Evolutionary conservation across 352 stramenopile genomes (phyloP).

Genomic region (Globisporangium radiosum): DNA sequence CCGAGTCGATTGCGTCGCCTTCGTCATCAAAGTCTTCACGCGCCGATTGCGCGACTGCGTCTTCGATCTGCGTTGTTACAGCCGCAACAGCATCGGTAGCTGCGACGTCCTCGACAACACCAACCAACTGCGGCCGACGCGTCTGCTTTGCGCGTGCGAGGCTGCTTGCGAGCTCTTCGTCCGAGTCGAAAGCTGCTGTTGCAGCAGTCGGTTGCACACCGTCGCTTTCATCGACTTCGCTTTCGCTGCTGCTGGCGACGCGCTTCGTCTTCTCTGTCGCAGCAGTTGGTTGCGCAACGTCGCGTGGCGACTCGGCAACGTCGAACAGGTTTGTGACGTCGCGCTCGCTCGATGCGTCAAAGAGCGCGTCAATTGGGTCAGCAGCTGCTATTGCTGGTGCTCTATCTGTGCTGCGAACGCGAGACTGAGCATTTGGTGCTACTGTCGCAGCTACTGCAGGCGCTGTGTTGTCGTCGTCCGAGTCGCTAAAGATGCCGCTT

Average conservation of each 20-base stretch:
- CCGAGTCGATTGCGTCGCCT: conserved; percentile 8
- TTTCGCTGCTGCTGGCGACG: not conserved
- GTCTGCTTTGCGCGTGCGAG: not conserved
- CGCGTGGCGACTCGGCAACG: conserved; percentile 16
- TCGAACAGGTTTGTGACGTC: conserved; percentile 10
- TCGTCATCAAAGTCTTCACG: not conserved
- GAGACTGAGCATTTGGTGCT: too few relatives aligned
- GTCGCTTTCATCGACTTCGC: not conserved
- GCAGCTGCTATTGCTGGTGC: not conserved
- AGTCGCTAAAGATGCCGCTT: conserved; percentile 5
- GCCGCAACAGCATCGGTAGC: not conserved
- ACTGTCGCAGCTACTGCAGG: not conserved
- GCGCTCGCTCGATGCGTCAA: conserved; percentile 40
- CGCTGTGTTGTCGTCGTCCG: conserved; percentile 4
- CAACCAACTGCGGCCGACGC: not conserved
- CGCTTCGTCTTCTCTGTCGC: too few relatives aligned
- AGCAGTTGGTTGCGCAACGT: not conserved
- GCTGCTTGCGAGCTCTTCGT: conserved; percentile 8
- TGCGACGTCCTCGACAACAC: not conserved
- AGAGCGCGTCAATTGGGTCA: conserved; percentile 65
- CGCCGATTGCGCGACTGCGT: not conserved
- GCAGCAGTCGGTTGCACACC: not conserved
- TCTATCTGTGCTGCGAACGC: too few relatives aligned
- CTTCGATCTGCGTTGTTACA: not conserved
- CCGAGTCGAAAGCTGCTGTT: not conserved